Evolutionary conservation across 805 yeast species (phyloP).

Genomic region (Candida quercuum): DNA sequence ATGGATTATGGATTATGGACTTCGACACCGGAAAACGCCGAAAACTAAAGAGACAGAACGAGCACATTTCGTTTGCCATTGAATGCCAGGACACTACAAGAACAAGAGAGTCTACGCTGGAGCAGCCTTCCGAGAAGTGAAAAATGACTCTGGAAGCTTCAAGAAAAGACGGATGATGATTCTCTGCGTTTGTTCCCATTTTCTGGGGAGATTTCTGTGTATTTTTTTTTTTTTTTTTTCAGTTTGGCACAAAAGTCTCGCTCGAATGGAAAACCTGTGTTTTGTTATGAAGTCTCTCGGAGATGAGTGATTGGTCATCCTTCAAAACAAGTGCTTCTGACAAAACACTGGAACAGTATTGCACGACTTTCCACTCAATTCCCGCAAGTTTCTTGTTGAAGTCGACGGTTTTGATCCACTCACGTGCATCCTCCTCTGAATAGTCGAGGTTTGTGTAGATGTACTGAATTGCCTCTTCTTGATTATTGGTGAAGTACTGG

Average conservation of each 20-base stretch:
- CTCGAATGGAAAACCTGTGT: too few species aligned
- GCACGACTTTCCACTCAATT: slow-evolving; percentile 37
- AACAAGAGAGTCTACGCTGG: too few species aligned
- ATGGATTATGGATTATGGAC: too few species aligned
- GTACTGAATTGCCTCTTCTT: slow-evolving; percentile 59
- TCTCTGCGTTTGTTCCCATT: too few species aligned
- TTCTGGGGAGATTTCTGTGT: too few species aligned
- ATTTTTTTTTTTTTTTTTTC: background rate
- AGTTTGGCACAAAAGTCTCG: too few species aligned
- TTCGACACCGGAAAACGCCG: background rate
- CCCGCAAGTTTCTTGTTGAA: slow-evolving; percentile 43
- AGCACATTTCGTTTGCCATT: too few species aligned
- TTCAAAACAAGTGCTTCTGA: slow-evolving; percentile 55
- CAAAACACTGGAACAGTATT: slow-evolving; percentile 54
- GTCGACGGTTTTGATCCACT: slow-evolving; percentile 75
- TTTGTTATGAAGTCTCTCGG: slow-evolving; percentile 24
- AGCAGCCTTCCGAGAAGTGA: too few species aligned
- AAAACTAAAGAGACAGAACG: too few species aligned
- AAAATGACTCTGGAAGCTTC: too few species aligned
- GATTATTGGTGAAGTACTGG: slow-evolving; percentile 51
- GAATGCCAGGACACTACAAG: too few species aligned
- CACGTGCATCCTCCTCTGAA: slow-evolving; percentile 66
- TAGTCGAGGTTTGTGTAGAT: slow-evolving; percentile 71
- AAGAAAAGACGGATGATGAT: too few species aligned
- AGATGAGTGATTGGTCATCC: slow-evolving; percentile 29